Evolutionary conservation across 345 rosid genomes (phyloP), one percentile per base, ranked within the genome.

Genomic region (Pistacia vera): DNA sequence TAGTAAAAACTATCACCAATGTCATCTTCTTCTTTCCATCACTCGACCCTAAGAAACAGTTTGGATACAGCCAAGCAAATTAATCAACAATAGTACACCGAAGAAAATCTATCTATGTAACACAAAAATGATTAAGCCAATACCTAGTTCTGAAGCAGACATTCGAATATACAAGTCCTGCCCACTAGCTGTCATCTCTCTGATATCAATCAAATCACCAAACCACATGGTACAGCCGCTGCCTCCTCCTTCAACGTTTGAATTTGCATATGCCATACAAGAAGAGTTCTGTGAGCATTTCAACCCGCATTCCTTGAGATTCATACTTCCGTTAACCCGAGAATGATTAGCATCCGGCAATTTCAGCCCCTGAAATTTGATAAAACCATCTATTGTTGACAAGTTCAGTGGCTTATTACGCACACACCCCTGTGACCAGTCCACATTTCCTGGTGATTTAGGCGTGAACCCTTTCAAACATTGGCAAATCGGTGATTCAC

Each of bases 111-210:
- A 13, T 14, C 3, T 17, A 18, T 5, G 6, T 14, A 65, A 41
- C 22, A 35, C 8, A 63, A 33, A 63, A 16, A 52, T 54, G 66
- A 9, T 28, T 11, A 52, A 75, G 13, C 28, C 13, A 71, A 11
- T 83, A 85, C 89, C 90, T 72, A 80, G 36, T 68, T 86, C 83
- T 12, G 88, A 74, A 65, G 87, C 85, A 30, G 86, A 80, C 85
- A 83, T 79, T 78, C 85, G 76, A 56, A 88, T 72, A 10, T 67
- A 83, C 5, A 88, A 79, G 71, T 81, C 83, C 61, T 86, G 82
- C 65, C 89, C 91, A n/a, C 73, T 81, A 5, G 10, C 74, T 36
- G 80, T 11, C 4, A 72, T 75, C n/a, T 68, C 79, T 72, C 81
- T 82, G 71, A 85, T 80, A 54, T 84, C 91, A 6, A 79, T 41